A percentile compares a stretch with the other conserved stretches of the same genome.
Conservation (phyloP, 306 rosid species). For the Vachellia collinsii region DNA sequence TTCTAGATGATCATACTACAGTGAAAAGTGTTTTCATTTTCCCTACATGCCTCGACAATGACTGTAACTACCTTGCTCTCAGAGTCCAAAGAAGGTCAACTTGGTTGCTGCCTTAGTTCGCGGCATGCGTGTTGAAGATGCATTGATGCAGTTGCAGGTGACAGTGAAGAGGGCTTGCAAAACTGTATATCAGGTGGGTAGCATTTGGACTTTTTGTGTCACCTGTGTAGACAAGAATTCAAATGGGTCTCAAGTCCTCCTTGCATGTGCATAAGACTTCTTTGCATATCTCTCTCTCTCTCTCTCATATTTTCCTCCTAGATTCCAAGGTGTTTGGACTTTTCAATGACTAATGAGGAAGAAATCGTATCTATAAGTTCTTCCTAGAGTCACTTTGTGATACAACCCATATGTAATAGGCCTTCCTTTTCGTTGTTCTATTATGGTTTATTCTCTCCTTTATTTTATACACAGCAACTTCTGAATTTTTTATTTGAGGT, state of each 20-base stretch:
- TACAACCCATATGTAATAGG: conserved; percentile 6
- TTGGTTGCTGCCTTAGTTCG: conserved; percentile 93
- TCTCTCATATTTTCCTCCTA: neutral
- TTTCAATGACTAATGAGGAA: conserved; percentile 4
- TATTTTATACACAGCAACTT: neutral
- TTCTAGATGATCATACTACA: neutral
- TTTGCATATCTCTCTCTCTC: neutral
- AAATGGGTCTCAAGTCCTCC: conserved; percentile 25
- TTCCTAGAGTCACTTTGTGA: neutral
- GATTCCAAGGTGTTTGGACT: conserved; percentile 1
- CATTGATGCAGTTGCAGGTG: conserved; percentile 86
- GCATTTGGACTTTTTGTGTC: conserved; percentile 14
- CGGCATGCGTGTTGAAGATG: conserved; percentile 99
- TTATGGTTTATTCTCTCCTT: neutral
- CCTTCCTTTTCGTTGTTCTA: neutral
- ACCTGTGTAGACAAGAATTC: conserved; percentile 13
- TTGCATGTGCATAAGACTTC: neutral
- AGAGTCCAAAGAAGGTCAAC: conserved; percentile 97
- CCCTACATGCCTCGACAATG: conserved; percentile 2
- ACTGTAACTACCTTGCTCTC: conserved; percentile 19
- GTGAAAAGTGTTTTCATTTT: neutral
- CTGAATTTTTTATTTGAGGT: conserved; percentile 18
- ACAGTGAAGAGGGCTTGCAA: conserved; percentile 88
- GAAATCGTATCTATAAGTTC: conserved; percentile 18
- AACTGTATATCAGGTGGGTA: conserved; percentile 86